Evolutionary conservation across 441 rosid species (phyloP).

Genomic region (Populus hybrid): DNA sequence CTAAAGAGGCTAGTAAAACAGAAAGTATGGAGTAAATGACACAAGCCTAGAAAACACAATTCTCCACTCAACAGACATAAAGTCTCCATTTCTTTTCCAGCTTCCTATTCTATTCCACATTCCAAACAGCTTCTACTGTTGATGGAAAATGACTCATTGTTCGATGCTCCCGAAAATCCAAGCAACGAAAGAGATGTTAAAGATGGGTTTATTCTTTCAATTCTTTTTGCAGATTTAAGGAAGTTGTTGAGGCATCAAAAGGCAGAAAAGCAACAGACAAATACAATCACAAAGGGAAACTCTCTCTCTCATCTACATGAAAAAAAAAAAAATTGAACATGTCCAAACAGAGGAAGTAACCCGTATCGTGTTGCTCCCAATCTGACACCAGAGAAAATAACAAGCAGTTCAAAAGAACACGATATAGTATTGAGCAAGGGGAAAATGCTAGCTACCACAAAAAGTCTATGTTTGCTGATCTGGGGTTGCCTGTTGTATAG

Average conservation of each 20-base stretch:
- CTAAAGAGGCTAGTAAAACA: conserved; percentile 9
- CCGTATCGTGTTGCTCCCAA: neutral
- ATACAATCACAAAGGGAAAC: conserved; percentile 21
- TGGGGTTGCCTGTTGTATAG: conserved; percentile 15
- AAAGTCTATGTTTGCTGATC: conserved; percentile 22
- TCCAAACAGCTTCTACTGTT: conserved; percentile 26
- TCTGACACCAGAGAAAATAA: conserved; percentile 15
- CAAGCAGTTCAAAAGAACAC: conserved; percentile 14
- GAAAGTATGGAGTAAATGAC: neutral
- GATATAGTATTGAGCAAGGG: conserved; percentile 7
- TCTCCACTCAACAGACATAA: neutral
- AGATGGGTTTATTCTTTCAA: conserved; percentile 29
- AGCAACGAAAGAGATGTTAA: conserved; percentile 39
- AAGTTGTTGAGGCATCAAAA: conserved; percentile 30
- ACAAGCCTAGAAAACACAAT: neutral
- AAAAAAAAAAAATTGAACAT: conserved; percentile 20
- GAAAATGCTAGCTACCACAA: conserved; percentile 11
- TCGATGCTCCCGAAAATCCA: conserved; percentile 31
- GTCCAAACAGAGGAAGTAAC: conserved; percentile 30
- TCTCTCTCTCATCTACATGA: conserved; percentile 27
- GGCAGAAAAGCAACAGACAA: conserved; percentile 27
- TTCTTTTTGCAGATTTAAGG: conserved; percentile 42
- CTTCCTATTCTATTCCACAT: conserved; percentile 15
- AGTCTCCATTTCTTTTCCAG: conserved; percentile 4
- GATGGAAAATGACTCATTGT: conserved; percentile 38